Evolutionary conservation across 257 asterid genomes (phyloP).

Genomic region (Fraxinus quadrangulata): DNA sequence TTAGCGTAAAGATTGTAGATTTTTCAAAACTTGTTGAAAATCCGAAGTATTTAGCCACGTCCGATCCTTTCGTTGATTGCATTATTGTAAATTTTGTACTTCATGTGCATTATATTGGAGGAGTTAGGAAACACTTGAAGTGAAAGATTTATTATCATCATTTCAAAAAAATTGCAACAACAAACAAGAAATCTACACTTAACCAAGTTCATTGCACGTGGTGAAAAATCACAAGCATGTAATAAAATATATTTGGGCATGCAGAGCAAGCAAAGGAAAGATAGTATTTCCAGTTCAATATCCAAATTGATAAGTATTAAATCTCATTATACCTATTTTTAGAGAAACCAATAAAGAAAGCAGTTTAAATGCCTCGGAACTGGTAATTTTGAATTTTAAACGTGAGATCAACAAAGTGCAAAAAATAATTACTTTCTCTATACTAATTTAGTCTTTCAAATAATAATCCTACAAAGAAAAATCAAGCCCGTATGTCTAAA

Average conservation of each 20-base stretch:
- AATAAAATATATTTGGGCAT: constrained; percentile 61
- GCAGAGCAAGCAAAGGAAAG: constrained; percentile 85
- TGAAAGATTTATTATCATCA: background rate
- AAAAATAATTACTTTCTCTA: background rate
- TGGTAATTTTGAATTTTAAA: background rate
- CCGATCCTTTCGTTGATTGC: no score
- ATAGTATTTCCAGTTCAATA: constrained; percentile 96
- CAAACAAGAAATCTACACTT: constrained; percentile 53
- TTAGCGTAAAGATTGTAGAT: no score
- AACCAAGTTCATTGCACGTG: constrained; percentile 86
- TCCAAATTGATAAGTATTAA: constrained; percentile 65
- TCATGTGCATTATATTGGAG: constrained; percentile 11
- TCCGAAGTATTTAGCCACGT: no score
- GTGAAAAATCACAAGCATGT: constrained; percentile 95
- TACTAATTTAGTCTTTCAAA: no score
- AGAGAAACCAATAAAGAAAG: constrained; percentile 1
- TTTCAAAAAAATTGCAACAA: constrained; percentile 2
- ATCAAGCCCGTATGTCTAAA: no score
- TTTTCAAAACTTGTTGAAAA: no score
- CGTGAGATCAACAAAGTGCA: background rate
- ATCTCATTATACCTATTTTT: constrained; percentile 18
- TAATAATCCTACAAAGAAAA: no score
- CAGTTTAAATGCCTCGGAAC: constrained; percentile 9
- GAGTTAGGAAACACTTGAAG: background rate
- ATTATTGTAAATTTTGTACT: constrained; percentile 3